Evolutionary conservation across 1,284 basidiomycete genomes (phyloP).

Genomic region (Pterulicium gracile): DNA sequence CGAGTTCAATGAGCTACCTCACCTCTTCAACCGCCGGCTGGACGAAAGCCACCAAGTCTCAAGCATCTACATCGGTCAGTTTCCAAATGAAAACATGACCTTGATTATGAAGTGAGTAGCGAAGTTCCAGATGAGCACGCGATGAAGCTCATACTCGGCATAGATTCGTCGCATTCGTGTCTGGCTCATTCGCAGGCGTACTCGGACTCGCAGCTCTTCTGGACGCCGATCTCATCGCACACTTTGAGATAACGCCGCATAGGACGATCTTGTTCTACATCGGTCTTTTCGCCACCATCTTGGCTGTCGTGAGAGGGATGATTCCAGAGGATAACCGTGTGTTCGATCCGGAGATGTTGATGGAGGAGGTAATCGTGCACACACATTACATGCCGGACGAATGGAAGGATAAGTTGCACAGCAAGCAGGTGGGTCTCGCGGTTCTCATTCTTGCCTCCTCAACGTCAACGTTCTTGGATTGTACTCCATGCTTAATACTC

Average conservation of each 20-base stretch:
- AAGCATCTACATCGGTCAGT: constrained; percentile 94
- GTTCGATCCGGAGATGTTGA: constrained; percentile 87
- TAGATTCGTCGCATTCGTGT: constrained; percentile 91
- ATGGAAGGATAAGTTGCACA: constrained; percentile 87
- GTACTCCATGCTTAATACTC: constrained; percentile 1
- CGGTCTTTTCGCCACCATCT: constrained; percentile 76
- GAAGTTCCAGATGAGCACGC: background rate
- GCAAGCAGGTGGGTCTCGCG: constrained; percentile 52
- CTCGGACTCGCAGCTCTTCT: constrained; percentile 84
- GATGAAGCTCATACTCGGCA: constrained; percentile 4
- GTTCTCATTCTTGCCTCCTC: constrained; percentile 1
- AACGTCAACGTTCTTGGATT: constrained; percentile 7
- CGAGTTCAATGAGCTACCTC: constrained; percentile 97
- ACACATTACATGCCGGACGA: constrained; percentile 93
- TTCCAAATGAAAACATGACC: constrained; percentile 89
- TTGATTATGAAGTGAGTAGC: constrained; percentile 71
- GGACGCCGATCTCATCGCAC: constrained; percentile 86
- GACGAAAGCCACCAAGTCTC: constrained; percentile 84
- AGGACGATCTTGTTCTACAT: constrained; percentile 92
- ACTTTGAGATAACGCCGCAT: constrained; percentile 91
- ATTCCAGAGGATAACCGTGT: constrained; percentile 90
- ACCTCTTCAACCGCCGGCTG: constrained; percentile 80
- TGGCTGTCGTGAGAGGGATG: constrained; percentile 90
- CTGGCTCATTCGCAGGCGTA: constrained; percentile 94
- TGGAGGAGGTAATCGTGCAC: constrained; percentile 85